phyloP scores from a whole-genome alignment of 2,329 filamentous ascomycete species.

The Clathrospora elynae region DNA sequence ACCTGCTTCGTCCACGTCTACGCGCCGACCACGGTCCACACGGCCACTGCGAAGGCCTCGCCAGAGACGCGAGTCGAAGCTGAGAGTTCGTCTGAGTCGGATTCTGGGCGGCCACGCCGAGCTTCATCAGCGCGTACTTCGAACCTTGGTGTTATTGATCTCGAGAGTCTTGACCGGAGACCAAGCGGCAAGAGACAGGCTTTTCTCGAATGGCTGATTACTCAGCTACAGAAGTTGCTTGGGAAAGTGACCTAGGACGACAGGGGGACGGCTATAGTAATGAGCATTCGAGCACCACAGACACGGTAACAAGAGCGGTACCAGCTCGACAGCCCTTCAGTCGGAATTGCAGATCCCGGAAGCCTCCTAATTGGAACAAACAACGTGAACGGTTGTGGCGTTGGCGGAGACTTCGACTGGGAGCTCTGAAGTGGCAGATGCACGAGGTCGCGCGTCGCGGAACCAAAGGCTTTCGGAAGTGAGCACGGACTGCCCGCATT shows the following conservation, averaged over 20 bases:
- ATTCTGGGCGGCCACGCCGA: background rate
- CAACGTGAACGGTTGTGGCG: conserved; percentile 8
- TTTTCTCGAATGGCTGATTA: conserved; percentile 16
- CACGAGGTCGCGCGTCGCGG: conserved; percentile 6
- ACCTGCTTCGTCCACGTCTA: conserved; percentile 19
- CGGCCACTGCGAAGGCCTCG: background rate
- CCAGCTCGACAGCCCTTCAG: background rate
- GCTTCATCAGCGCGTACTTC: background rate
- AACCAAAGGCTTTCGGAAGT: conserved; percentile 24
- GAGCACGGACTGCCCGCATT: conserved; percentile 35
- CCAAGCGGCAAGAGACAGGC: conserved; percentile 10
- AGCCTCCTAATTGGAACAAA: background rate
- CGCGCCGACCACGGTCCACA: conserved; percentile 17
- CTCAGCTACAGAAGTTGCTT: conserved; percentile 10
- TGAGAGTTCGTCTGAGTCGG: conserved; percentile 1
- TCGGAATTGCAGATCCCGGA: background rate
- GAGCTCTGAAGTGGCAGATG: conserved; percentile 3
- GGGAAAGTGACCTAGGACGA: background rate
- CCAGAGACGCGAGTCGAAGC: background rate
- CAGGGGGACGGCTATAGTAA: background rate
- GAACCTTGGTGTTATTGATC: conserved; percentile 2
- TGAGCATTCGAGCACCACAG: background rate
- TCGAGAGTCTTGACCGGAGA: background rate
- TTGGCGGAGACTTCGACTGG: conserved; percentile 1
- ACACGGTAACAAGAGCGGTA: background rate